Evolutionary conservation across 2,329 filamentous ascomycete genomes (phyloP), one percentile per base, ranked within the genome.

Genomic region (Hypocreales sp.): DNA sequence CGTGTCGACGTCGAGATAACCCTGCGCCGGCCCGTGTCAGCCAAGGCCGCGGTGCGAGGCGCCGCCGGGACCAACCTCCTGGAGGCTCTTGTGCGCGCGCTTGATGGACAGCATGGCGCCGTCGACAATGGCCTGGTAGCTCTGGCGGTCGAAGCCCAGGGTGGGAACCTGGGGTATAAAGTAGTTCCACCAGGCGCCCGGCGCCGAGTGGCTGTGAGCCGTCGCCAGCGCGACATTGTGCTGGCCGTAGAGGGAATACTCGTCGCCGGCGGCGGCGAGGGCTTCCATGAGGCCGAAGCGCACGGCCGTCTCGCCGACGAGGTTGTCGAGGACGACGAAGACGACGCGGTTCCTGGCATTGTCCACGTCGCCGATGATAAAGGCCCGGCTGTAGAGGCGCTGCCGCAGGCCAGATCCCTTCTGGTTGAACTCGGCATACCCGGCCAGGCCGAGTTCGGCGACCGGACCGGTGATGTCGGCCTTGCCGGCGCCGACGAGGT

Each of bases 141-240:
- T 90, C 50, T 92, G 80, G 41, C 73, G 72, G 50, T 83, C 68
- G 40, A 93, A 93, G 0, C 87, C 87, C 32, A 79, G 66, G 42
- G 76, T 86, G 0, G 87, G 90, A 36, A 94, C 79, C 46, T 94
- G 86, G 6, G 86, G 86, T 6, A 94, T 61, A 8, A 94, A 65
- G 47, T 94, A 94, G 53, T 94, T 95, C 47, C 92, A 63, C 83
- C 84, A 94, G 5, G 79, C 87, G 3, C 80, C 87, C 1, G 87
- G 86, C 0, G 84, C 86, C 15, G 84, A 77, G 53, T 94, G 87
- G 14, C 81, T 90, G 50, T 95, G 87, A 0, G 87, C 94, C 28
- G 86, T 86, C 0, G 83, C 92, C 14, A 95, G 67, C 19, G 87
- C 87, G 20, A 94, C 56, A 44, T 93, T 95, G 40, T 80, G 67